These are phyloP conservation scores for Ceratocystis diversiconidia DNA, from an alignment of 2,329 filamentous ascomycete genomes.

Conservation along the genomic window DNA sequence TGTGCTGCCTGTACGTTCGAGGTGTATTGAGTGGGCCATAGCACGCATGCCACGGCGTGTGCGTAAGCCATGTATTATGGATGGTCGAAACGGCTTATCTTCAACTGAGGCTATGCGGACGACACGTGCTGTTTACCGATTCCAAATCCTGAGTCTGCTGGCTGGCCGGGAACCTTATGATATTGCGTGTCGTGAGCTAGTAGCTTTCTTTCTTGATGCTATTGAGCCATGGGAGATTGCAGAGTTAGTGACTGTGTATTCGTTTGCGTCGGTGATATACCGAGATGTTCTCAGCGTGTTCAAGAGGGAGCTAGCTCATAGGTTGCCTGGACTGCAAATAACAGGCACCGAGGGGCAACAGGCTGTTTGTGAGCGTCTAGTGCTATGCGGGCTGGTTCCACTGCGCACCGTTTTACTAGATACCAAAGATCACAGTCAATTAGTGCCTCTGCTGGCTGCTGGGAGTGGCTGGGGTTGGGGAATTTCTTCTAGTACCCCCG, in stretches of 20 bases:
- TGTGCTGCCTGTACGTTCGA: constrained; percentile 7
- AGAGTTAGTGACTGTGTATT: constrained; percentile 13
- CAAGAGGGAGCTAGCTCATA: background rate
- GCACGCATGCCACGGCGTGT: constrained; percentile 9
- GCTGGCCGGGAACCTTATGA: background rate
- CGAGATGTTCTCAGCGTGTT: constrained; percentile 9
- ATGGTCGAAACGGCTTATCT: background rate
- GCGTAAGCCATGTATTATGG: background rate
- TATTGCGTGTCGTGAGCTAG: background rate
- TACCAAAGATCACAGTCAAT: background rate
- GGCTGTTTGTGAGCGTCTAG: background rate
- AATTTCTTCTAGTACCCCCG: background rate
- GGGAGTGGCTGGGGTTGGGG: background rate
- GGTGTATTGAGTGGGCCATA: constrained; percentile 8
- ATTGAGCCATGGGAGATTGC: constrained; percentile 17
- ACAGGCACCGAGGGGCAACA: background rate
- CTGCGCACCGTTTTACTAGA: constrained; percentile 12
- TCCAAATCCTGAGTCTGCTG: constrained; percentile 13
- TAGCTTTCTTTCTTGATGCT: constrained; percentile 6
- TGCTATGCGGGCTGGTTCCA: constrained; percentile 11
- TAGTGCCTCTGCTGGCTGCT: constrained; percentile 2
- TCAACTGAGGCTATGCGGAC: constrained; percentile 9
- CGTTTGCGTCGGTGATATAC: constrained; percentile 9
- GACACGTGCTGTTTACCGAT: constrained; percentile 15
- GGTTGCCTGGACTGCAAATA: background rate